phyloP scores from a whole-genome alignment of 805 yeast species.

The Candida chauliodis region DNA sequence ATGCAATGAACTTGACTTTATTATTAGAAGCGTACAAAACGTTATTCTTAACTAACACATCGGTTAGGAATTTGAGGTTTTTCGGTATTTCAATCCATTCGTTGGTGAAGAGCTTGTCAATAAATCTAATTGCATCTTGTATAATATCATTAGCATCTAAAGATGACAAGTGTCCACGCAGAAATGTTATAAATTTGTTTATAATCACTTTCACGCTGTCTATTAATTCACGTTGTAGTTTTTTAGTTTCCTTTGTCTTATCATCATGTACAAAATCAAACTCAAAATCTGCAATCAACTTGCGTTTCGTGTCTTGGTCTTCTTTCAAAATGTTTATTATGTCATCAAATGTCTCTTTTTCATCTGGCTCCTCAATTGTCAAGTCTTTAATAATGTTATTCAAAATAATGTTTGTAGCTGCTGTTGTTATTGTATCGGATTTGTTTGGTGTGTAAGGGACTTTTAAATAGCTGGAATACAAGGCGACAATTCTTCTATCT shows the following conservation, averaged over 20 bases:
- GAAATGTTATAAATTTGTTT: slow-evolving; percentile 11
- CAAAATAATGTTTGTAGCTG: slow-evolving; percentile 18
- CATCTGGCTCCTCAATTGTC: neutral
- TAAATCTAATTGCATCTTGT: slow-evolving; percentile 7
- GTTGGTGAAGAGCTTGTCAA: slow-evolving; percentile 8
- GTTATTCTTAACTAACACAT: slow-evolving; percentile 6
- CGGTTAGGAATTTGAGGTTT: slow-evolving; percentile 6
- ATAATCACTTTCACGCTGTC: slow-evolving; percentile 12
- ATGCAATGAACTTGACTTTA: slow-evolving; percentile 5
- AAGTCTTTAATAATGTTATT: slow-evolving; percentile 2
- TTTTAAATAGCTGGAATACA: slow-evolving; percentile 15
- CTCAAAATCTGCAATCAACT: slow-evolving; percentile 6
- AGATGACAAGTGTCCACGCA: slow-evolving; percentile 1
- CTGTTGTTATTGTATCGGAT: slow-evolving; percentile 25
- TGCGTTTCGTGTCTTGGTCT: slow-evolving; percentile 2
- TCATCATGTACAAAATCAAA: slow-evolving; percentile 2
- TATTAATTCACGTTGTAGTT: slow-evolving; percentile 8
- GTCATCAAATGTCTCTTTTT: slow-evolving; percentile 6
- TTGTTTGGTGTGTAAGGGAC: slow-evolving; percentile 25
- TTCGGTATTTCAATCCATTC: slow-evolving; percentile 14
- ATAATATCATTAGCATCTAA: slow-evolving; percentile 9
- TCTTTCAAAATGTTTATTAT: slow-evolving; percentile 4
- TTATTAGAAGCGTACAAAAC: neutral
- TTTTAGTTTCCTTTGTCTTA: slow-evolving; percentile 9
- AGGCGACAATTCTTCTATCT: slow-evolving; percentile 17